Evolutionary conservation across 257 asterid species (phyloP), one percentile per base, ranked within the genome.

Genomic region (Jacaranda copaia): DNA sequence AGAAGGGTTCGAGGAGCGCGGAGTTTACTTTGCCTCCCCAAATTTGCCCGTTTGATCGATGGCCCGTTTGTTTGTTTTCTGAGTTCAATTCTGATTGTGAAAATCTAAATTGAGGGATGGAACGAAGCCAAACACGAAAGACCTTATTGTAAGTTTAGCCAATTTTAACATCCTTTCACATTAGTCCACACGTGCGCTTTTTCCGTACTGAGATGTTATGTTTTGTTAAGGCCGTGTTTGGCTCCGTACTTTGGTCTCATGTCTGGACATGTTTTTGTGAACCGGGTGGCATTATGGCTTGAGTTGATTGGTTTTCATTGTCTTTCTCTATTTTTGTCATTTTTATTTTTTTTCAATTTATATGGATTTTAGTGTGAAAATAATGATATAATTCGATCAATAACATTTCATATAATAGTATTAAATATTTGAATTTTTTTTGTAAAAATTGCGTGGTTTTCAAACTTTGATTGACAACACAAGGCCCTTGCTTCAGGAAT

Each of bases 101-200:
- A 76, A 65, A 70, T 78, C 56, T 3, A 69, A 75, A 4, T 72
- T 10, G 67, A 48, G 73, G 73, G 68, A 73, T 78, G 69, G 48
- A 42, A 60, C 57, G 35, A 71, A 79, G 79, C 84, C 83, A 77
- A 80, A 79, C 85, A 83, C 74, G 86, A 81, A 60, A 79, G 15
- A 72, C 36, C 20, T 75, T 65, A 38, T 53, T 25, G 32, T 59
- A 73, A 72, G 77, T 70, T 53, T 62, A 13, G 68, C 61, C 82
- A 59, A 66, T 73, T 63, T 46, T 35, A 55, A 67, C 82, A 77
- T 32, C 61, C 35, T 55, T 55, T 7, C 19, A 55, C 56, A 49
- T 49, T 12, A 55, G 61, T 7, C 40, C 53, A 35, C 66, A 9
- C 40, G 36, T 6, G 57, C 14, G 57, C 36, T 63, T 66, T 36